Percentiles rank a stretch among this genome's conserved stretches.
phyloP scores from a whole-genome alignment of 805 yeast species.

The Dipodascopsis uninucleata region DNA sequence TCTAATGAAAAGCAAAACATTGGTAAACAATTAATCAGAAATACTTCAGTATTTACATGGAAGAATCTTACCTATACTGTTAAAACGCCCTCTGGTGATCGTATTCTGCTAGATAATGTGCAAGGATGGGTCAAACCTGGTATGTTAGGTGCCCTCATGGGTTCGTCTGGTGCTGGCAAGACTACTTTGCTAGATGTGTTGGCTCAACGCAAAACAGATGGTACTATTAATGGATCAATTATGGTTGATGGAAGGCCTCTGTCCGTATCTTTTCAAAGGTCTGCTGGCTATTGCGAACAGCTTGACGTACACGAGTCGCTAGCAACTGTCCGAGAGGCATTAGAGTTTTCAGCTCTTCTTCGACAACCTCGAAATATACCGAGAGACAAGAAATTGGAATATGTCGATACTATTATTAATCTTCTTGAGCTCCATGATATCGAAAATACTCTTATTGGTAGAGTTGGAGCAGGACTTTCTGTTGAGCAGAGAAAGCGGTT shows the following conservation, averaged over 20 bases:
- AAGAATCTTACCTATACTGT: slow-evolving; percentile 55
- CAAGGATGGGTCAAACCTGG: slow-evolving; percentile 78
- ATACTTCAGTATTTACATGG: slow-evolving; percentile 56
- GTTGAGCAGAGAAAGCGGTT: slow-evolving; percentile 64
- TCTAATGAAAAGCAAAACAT: slow-evolving; percentile 10
- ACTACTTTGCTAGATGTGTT: slow-evolving; percentile 69
- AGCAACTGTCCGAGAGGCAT: slow-evolving; percentile 68
- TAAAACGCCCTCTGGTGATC: slow-evolving; percentile 39
- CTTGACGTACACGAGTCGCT: slow-evolving; percentile 69
- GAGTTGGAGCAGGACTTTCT: slow-evolving; percentile 64
- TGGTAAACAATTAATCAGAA: slow-evolving; percentile 15
- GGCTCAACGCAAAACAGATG: slow-evolving; percentile 64
- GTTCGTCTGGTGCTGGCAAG: slow-evolving; percentile 83
- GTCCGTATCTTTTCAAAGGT: slow-evolving; percentile 64
- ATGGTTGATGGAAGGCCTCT: slow-evolving; percentile 64
- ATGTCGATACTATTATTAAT: slow-evolving; percentile 63
- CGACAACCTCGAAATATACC: slow-evolving; percentile 63
- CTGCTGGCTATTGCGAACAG: slow-evolving; percentile 76
- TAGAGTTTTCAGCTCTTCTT: slow-evolving; percentile 63
- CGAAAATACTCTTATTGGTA: slow-evolving; percentile 76
- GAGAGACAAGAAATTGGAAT: slow-evolving; percentile 54
- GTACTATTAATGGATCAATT: slow-evolving; percentile 66
- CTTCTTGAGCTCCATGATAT: slow-evolving; percentile 63
- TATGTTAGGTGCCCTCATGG: slow-evolving; percentile 75
- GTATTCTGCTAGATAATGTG: slow-evolving; percentile 44